Base-by-base conservation (phyloP, 305 asterid genomes). In the Plantago lanceolata region DNA sequence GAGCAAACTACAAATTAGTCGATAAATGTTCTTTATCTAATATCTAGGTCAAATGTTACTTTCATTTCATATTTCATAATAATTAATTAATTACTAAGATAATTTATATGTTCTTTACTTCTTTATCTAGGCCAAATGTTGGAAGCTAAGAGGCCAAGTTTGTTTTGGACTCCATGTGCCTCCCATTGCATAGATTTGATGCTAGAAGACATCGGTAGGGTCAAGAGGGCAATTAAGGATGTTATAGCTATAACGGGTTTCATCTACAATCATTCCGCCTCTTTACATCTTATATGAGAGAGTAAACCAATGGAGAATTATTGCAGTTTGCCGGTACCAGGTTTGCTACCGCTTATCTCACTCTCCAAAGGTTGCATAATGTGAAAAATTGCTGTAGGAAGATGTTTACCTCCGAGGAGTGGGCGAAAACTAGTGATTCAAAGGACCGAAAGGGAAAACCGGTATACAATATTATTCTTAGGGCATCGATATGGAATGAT, bases 341-440 rank as follows among this genome's bases (percentile, higher is more conserved):
- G 19, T 56, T 29, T 29, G 43, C 45, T 24, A 56, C 61, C 13
- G 9, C 61, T 17, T 56, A 13, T 7, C 61, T 56, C 61, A 56
- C 45, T 56, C 61, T n/a, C 37, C 61, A 28, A 29, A n/a, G 37
- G 2, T 19, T 53, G 28, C 17, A 56, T 14, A 50, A 18, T 6
- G 20, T 50, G 16, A 9, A 19, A 50, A 2, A 5, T 26, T 16
- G 19, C 19, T 16, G 3, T 53, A 21, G 35, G 31, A 53, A 28
- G 8, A 56, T 29, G 61, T 4, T 56, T 56, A 55, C 17, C 13
- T 55, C 60, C 9, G 37, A 55, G 17, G 35, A 28, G 9, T 55
- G 37, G 60, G 21, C 21, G 11, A 49, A 17, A 18, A 17, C 19
- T 18, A 49, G 16, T 6, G 53, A 49, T 18, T 8, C 24, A 6